Base-by-base conservation (phyloP, 495 filamentous ascomycete species). In the Lasiosphaeria ovina region DNA sequence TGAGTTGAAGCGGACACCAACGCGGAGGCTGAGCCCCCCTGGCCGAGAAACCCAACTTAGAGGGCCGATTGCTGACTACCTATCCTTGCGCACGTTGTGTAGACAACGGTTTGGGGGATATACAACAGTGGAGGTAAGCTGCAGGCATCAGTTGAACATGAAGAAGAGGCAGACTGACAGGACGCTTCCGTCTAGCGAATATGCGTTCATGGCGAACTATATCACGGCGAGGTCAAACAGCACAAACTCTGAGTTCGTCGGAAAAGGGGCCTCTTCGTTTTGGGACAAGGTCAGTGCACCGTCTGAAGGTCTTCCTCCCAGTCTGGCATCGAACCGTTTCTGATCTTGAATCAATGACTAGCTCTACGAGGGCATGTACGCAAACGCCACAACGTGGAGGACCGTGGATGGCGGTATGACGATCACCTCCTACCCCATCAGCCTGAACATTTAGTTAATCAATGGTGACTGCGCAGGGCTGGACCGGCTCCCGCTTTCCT, bases 321-420 rank as follows among this genome's bases (percentile, higher is more conserved):
- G 24, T 24, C 24, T 24, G 24, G 24, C 24, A 47, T 14, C 12
- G 44, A 8, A 47, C 6, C 44, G 7, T 5, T 0, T 14, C 16
- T n/a, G 11, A n/a, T 24, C 24, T n/a, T 47, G 44, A 47, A 47
- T 5, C 16, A 42, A 14, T 47, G 12, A 1, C 12, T 55, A 68
- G 64, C 65, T 78, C 35, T 80, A 81, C 70, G 75, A 87, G 55
- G 64, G 71, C 63, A 74, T 81, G 12, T 89, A 89, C 62, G 89
- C 89, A 67, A 63, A 65, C 9, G 84, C 85, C 0, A 80, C 82
- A 0, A 71, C 74, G 3, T 89, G 83, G 82, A 76, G 70, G 42
- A 89, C 87, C 4, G 89, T 89, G 60, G 83, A 90, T 61, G 82
- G 86, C 68, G 44, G 73, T 42, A 14, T 9, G 38, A 9, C 14